phyloP scores from a whole-genome alignment of 2,329 filamentous ascomycete species.

The Ophiobolus disseminans region DNA sequence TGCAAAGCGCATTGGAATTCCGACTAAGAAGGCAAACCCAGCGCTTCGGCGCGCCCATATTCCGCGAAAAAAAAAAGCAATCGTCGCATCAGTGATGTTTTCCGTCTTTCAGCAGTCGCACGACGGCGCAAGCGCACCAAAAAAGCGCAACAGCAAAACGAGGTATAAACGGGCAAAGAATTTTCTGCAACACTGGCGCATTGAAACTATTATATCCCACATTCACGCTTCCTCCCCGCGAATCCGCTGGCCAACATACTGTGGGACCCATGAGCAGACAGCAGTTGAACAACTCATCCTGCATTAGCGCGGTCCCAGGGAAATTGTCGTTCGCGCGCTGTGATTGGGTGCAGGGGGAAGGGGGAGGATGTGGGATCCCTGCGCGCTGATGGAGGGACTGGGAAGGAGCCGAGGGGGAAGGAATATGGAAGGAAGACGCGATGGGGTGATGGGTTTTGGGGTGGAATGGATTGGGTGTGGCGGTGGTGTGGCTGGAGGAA shows the following conservation, averaged over 20 bases:
- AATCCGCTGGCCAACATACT: not conserved
- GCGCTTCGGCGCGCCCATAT: too few relatives aligned
- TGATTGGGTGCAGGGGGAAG: constrained; percentile 29
- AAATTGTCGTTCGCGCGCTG: constrained; percentile 17
- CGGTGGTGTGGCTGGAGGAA: not conserved
- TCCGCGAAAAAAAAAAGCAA: too few relatives aligned
- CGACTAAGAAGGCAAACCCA: too few relatives aligned
- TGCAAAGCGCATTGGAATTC: too few relatives aligned
- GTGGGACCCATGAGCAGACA: constrained; percentile 33
- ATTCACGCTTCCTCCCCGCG: not conserved
- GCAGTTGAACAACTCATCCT: constrained; percentile 49
- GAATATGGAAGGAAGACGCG: not conserved
- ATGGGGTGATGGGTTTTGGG: not conserved
- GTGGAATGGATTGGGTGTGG: not conserved
- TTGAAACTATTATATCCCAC: too few relatives aligned
- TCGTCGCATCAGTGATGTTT: too few relatives aligned
- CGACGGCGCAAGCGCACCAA: too few relatives aligned
- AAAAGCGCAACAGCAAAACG: too few relatives aligned
- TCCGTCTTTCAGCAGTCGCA: too few relatives aligned
- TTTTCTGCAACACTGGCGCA: too few relatives aligned
- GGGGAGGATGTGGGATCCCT: constrained; percentile 1
- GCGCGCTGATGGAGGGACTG: not conserved
- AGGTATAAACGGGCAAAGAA: too few relatives aligned
- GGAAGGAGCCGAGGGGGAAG: not conserved
- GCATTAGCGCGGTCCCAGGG: constrained; percentile 46